Conservation (phyloP, 2,329 filamentous ascomycete genomes). For the Talaromyces sp. region DNA sequence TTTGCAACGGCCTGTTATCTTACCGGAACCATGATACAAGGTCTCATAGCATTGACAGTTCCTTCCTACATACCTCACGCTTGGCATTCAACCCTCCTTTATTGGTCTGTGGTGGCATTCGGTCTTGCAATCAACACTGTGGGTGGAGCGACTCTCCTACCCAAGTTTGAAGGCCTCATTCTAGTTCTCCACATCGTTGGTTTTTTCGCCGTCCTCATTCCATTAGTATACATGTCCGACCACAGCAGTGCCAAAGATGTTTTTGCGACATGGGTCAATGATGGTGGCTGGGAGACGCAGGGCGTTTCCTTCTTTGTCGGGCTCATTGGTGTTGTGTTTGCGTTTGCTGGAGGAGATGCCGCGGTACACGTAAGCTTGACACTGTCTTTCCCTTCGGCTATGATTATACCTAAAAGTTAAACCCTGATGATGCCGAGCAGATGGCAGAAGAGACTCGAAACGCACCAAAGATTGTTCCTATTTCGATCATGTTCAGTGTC, state of each 20-base stretch:
- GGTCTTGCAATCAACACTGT: conserved; percentile 54
- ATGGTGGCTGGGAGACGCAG: conserved; percentile 12
- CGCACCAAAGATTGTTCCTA: conserved; percentile 52
- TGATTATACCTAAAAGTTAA: not conserved
- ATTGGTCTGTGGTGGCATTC: conserved; percentile 50
- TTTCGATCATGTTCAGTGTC: conserved; percentile 51
- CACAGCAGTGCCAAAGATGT: conserved; percentile 18
- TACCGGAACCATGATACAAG: conserved; percentile 35
- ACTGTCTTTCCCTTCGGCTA: not conserved
- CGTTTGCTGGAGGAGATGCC: conserved; percentile 22
- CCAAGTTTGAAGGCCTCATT: conserved; percentile 14
- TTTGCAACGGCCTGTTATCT: conserved; percentile 32
- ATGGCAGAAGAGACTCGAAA: conserved; percentile 46
- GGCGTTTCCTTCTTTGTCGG: conserved; percentile 13
- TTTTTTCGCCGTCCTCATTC: conserved; percentile 17
- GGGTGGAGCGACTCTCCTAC: conserved; percentile 14
- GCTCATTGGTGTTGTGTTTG: not conserved
- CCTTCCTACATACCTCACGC: conserved; percentile 27
- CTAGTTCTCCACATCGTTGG: conserved; percentile 12
- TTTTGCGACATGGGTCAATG: conserved; percentile 10
- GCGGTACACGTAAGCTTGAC: conserved; percentile 27
- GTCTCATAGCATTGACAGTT: conserved; percentile 21
- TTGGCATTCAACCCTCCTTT: conserved; percentile 49
- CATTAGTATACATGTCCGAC: conserved; percentile 15
- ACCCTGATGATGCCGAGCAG: conserved; percentile 21